Evolutionary conservation across 768 basidiomycete genomes (phyloP).

Genomic region (Xerocomellus amylosporus): DNA sequence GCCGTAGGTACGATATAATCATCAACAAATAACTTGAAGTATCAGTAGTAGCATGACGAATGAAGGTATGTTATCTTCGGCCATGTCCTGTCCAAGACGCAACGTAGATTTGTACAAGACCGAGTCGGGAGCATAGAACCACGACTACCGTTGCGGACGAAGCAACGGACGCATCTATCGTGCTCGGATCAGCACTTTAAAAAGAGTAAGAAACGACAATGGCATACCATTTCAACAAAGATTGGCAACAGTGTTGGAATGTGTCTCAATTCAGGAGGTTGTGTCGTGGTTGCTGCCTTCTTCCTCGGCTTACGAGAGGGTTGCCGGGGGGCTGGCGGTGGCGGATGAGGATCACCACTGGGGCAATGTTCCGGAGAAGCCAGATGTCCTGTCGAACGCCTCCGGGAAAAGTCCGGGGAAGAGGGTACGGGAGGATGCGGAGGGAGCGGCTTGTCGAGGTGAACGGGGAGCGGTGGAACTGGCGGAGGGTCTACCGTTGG

Average conservation of each 20-base stretch:
- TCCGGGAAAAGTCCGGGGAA: slow-evolving; percentile 13
- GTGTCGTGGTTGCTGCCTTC: slow-evolving; percentile 43
- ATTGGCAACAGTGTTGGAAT: slow-evolving; percentile 83
- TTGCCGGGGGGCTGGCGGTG: slow-evolving; percentile 10
- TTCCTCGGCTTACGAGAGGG: slow-evolving; percentile 39
- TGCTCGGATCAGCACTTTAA: slow-evolving; percentile 4
- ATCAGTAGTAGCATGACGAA: not conserved
- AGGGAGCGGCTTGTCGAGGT: slow-evolving; percentile 45
- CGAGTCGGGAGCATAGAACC: not conserved
- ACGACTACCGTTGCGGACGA: slow-evolving; percentile 13
- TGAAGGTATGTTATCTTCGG: not conserved
- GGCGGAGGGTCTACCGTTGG: slow-evolving; percentile 39
- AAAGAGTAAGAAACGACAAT: not conserved
- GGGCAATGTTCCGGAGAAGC: not conserved
- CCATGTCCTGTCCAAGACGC: not conserved
- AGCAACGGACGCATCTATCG: slow-evolving; percentile 38
- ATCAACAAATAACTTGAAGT: no score
- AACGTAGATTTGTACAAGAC: not conserved
- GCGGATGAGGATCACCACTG: not conserved
- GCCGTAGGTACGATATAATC: no score
- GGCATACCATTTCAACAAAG: slow-evolving; percentile 86
- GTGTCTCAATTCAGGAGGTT: slow-evolving; percentile 73
- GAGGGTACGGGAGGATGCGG: slow-evolving; percentile 25
- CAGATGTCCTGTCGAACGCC: slow-evolving; percentile 17
- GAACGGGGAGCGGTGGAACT: slow-evolving; percentile 37